Evolutionary conservation across 164 flowering plant species (phyloP).

Genomic region (Taxillus chinensis): DNA sequence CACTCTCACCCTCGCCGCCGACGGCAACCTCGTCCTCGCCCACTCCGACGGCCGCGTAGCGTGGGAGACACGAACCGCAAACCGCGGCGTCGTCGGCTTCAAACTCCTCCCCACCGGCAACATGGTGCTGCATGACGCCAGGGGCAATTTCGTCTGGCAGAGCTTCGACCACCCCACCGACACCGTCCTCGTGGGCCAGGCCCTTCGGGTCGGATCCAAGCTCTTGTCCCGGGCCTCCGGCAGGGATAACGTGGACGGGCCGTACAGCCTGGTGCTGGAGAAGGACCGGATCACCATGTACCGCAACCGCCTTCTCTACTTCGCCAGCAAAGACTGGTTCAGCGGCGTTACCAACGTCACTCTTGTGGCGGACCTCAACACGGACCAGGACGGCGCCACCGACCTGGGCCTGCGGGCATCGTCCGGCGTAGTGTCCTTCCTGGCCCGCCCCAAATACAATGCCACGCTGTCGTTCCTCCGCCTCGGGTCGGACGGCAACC

Average conservation of each 20-base stretch:
- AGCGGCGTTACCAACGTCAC: slow-evolving; percentile 10
- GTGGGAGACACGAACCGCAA: slow-evolving; percentile 28
- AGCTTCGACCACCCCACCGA: slow-evolving; percentile 34
- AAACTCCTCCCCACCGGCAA: slow-evolving; percentile 20
- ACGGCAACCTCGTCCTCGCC: slow-evolving; percentile 25
- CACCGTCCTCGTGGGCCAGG: slow-evolving; percentile 43
- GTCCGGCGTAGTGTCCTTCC: background rate
- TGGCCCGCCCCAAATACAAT: slow-evolving; percentile 26
- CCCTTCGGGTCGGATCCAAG: slow-evolving; percentile 15
- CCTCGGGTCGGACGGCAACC: slow-evolving; percentile 25
- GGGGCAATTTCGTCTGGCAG: slow-evolving; percentile 24
- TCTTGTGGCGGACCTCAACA: background rate
- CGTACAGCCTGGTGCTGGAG: slow-evolving; percentile 34
- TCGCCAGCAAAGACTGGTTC: slow-evolving; percentile 1
- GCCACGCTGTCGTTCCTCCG: slow-evolving; percentile 17
- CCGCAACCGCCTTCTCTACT: slow-evolving; percentile 20
- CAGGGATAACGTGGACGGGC: slow-evolving; percentile 21
- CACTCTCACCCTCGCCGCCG: slow-evolving; percentile 19
- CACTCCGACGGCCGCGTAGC: slow-evolving; percentile 20
- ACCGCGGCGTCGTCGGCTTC: slow-evolving; percentile 19
- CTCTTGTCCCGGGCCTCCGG: slow-evolving; percentile 35
- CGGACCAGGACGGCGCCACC: slow-evolving; percentile 10
- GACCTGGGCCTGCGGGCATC: background rate
- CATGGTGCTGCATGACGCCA: slow-evolving; percentile 18
- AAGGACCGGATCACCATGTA: slow-evolving; percentile 19